Percentiles rank a stretch among this genome's conserved stretches.
phyloP scores from a whole-genome alignment of 768 basidiomycete genomes.

The Kwoniella dejecticola region DNA sequence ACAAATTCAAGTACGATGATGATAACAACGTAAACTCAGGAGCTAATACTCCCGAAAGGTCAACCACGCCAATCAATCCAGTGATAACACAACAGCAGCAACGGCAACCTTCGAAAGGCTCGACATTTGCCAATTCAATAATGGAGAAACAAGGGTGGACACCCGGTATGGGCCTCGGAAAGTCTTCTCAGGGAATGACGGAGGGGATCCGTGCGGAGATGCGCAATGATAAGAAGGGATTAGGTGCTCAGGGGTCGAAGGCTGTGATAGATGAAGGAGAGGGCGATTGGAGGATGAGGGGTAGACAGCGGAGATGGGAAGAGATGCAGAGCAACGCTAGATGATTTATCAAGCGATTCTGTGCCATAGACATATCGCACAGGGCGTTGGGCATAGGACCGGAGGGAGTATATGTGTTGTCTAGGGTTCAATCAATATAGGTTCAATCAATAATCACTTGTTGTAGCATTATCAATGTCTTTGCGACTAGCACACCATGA shows the following conservation, averaged over 20 bases:
- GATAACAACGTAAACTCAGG: background rate
- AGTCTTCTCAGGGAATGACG: constrained; percentile 27
- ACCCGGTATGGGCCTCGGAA: constrained; percentile 42
- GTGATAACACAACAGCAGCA: too few species aligned
- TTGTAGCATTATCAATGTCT: too few species aligned
- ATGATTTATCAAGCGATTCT: too few species aligned
- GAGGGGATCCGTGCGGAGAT: constrained; percentile 36
- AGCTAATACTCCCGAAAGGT: background rate
- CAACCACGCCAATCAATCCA: background rate
- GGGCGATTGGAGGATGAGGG: constrained; percentile 41
- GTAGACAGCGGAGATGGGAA: constrained; percentile 35
- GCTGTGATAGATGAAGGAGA: constrained; percentile 19
- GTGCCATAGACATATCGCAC: too few species aligned
- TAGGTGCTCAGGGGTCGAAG: constrained; percentile 35
- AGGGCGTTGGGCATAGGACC: too few species aligned
- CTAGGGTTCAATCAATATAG: too few species aligned
- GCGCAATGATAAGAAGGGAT: constrained; percentile 31
- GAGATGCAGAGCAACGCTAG: constrained; percentile 13
- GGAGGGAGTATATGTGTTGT: too few species aligned
- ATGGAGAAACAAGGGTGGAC: constrained; percentile 44
- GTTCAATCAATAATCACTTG: too few species aligned
- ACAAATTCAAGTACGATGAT: too few species aligned
- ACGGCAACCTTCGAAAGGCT: constrained; percentile 14
- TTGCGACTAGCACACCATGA: too few species aligned
- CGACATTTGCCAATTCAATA: constrained; percentile 19